Evolutionary conservation across 1,284 basidiomycete genomes (phyloP), one percentile per base, ranked within the genome.

Genomic region (Meripilus lineatus): DNA sequence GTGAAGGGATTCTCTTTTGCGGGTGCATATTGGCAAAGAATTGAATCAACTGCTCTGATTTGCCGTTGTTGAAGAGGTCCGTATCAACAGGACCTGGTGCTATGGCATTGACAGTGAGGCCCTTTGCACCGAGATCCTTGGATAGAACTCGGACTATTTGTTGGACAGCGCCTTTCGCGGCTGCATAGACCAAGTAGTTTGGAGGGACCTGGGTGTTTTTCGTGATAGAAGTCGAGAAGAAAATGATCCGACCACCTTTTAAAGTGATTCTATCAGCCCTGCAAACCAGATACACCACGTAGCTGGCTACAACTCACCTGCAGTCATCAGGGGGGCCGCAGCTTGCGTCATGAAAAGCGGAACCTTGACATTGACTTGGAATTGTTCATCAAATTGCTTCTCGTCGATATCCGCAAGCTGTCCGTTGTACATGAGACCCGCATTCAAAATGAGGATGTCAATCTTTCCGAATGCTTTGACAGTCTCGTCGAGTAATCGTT

Each of bases 111-210:
- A 81, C 78, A 0, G 72, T 78, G 50, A 81, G 70, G 4, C 72
- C 72, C 5, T 65, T 61, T 5, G 64, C 51, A 1, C 77, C 77
- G 30, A 79, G 65, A 51, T 79, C 74, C 50, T 79, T 78, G 2
- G 77, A 70, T 15, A 81, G 69, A 17, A 78, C 70, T n/a, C 77
- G 71, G n/a, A 70, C 63, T 40, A 80, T 62, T 49, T 80, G 77
- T 53, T 79, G 76, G 42, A 80, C 62, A 4, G 75, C 74, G 20
- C 71, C 76, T 55, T 78, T 77, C 2, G 71, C 65, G 14, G 71
- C 68, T 37, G 70, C 64, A 56, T 77, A 77, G 46, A 68, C 62
- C 10, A 77, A 64, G 2, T 66, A 63, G 42, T 69, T 70, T 4
- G 75, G 67, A 6, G 64, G 59, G 15, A 75, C 57, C 59, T 65